Percentiles rank a stretch among this genome's conserved stretches.
These are phyloP conservation scores for Arthrobotrys musiformis DNA, from an alignment of 2,329 filamentous ascomycete species.

Conservation along the genomic window DNA sequence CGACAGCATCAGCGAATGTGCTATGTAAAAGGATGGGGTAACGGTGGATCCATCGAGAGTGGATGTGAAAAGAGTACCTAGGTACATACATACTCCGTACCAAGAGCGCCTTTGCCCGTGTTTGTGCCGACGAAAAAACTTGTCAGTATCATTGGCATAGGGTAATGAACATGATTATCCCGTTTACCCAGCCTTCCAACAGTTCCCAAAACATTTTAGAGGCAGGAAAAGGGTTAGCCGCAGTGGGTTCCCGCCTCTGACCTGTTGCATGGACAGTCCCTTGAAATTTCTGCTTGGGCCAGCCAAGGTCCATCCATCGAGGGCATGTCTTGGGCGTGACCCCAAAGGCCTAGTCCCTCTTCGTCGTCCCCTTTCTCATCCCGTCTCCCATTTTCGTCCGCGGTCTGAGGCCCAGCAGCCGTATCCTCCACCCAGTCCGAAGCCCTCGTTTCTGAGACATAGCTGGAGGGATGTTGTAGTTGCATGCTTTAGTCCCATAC, in stretches of 20 bases:
- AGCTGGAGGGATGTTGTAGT: conserved; percentile 8
- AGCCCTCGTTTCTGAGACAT: conserved; percentile 22
- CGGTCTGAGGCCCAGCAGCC: conserved; percentile 24
- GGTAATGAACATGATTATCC: conserved; percentile 3
- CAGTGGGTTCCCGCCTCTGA: conserved; percentile 39
- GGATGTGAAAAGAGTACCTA: not conserved
- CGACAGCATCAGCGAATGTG: not conserved
- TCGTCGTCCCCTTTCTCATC: conserved; percentile 53
- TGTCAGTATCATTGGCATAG: conserved; percentile 17
- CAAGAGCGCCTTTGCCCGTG: conserved; percentile 8
- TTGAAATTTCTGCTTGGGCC: conserved; percentile 53
- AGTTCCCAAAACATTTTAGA: conserved; percentile 19
- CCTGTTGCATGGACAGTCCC: conserved; percentile 46
- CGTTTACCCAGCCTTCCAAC: conserved; percentile 22
- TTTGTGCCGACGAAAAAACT: conserved; percentile 3
- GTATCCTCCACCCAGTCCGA: not conserved
- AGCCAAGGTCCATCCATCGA: conserved; percentile 24
- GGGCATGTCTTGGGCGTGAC: conserved; percentile 30
- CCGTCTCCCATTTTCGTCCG: conserved; percentile 52
- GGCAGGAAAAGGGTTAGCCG: conserved; percentile 44
- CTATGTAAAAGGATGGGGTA: not conserved
- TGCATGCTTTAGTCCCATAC: not conserved
- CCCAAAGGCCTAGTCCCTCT: conserved; percentile 44
- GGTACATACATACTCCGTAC: conserved; percentile 2
- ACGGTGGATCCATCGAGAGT: not conserved